These are phyloP conservation scores for Mycena pura DNA, from an alignment of 768 basidiomycete genomes.

Conservation along the genomic window DNA sequence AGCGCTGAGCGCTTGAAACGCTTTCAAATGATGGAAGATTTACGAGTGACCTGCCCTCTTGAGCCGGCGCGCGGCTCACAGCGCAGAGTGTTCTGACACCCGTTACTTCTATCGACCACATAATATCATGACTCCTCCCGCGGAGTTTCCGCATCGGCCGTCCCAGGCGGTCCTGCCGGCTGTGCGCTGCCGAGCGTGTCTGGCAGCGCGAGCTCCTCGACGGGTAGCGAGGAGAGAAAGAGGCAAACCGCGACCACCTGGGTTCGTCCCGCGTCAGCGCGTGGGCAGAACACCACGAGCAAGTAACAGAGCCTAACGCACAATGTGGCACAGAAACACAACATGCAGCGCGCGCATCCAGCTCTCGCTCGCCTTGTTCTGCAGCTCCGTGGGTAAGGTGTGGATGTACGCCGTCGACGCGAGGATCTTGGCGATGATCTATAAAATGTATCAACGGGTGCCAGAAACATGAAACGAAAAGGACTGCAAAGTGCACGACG, in stretches of 20 bases:
- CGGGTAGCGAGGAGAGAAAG: neutral
- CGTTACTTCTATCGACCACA: neutral
- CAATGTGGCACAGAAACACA: neutral
- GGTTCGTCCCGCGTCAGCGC: neutral
- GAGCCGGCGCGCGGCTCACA: no score
- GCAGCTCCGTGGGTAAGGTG: neutral
- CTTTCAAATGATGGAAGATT: no score
- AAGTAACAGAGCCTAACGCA: no score
- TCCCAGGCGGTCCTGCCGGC: neutral
- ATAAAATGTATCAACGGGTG: no score
- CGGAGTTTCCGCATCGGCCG: neutral
- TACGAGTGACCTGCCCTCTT: no score
- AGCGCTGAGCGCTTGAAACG: no score
- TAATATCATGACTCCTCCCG: neutral
- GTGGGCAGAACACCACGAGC: no score
- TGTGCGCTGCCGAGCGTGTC: neutral
- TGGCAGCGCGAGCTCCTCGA: slow-evolving; percentile 3
- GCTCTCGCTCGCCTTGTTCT: neutral
- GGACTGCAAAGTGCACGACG: no score
- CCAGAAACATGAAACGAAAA: no score
- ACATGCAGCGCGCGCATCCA: neutral
- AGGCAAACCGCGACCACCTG: neutral
- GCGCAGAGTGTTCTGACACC: no score
- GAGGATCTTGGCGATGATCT: neutral
- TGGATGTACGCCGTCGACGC: neutral